phyloP scores from a whole-genome alignment of 2,329 filamentous ascomycete genomes.

The Ophiostoma fasciatum region DNA sequence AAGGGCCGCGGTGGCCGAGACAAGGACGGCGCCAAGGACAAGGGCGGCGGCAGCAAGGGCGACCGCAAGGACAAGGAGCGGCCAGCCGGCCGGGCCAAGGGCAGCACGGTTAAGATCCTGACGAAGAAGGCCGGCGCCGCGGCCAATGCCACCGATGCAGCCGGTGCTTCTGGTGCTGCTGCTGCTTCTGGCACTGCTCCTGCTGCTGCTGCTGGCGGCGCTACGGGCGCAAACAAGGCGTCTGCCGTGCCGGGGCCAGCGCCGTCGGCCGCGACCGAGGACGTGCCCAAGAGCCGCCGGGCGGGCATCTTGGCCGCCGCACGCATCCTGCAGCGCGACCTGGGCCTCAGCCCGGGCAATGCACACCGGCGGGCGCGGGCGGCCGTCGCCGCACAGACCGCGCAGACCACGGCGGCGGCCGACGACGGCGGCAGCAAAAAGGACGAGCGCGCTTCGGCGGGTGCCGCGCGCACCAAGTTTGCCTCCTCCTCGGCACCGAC shows the following conservation, averaged over 20 bases:
- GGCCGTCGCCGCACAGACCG: constrained; percentile 29
- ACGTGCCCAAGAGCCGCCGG: constrained; percentile 38
- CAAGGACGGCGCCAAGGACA: constrained; percentile 15
- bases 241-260: constrained; percentile 34
- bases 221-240: constrained; percentile 26
- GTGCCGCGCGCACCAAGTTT: too few species aligned
- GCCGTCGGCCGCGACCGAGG: constrained; percentile 21
- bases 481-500: too few species aligned
- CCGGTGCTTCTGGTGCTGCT: constrained; percentile 34
- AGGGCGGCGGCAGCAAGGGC: background rate
- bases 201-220: constrained; percentile 30
- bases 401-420: constrained; percentile 36
- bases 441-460: too few species aligned
- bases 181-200: constrained; percentile 27
- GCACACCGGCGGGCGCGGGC: constrained; percentile 43
- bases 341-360: constrained; percentile 48
- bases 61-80: constrained; percentile 41
- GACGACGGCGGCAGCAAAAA: constrained; percentile 19
- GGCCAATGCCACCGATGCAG: too few species aligned
- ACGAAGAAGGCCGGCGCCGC: constrained; percentile 42
- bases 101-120: constrained; percentile 48
- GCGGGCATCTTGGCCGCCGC: constrained; percentile 49
- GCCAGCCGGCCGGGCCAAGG: constrained; percentile 24
- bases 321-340: constrained; percentile 49
- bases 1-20: constrained; percentile 14